phyloP scores from a whole-genome alignment of 106 monocot species.

The Acanthochlamys bracteata region DNA sequence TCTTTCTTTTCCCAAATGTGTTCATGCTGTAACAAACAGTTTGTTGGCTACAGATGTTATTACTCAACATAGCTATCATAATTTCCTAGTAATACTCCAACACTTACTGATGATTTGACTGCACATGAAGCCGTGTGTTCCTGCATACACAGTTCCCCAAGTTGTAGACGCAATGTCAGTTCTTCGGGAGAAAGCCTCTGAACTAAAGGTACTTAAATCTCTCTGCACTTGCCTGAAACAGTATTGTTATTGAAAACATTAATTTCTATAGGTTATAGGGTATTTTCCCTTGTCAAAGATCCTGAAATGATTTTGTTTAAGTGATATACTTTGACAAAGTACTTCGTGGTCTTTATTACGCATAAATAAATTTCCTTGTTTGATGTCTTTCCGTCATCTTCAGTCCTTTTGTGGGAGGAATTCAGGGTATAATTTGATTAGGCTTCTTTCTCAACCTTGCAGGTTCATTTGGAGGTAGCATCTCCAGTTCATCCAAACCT shows the following conservation, averaged over 20 bases:
- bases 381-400: too few relatives aligned
- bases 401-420: too few relatives aligned
- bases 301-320: too few relatives aligned
- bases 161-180: conserved; percentile 61
- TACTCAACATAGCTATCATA: conserved; percentile 11
- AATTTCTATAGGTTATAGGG: too few relatives aligned
- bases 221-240: neutral
- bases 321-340: too few relatives aligned
- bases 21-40: too few relatives aligned
- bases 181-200: conserved; percentile 47
- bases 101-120: conserved; percentile 20
- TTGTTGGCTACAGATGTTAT: too few relatives aligned
- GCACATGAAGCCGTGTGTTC: conserved; percentile 46
- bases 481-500: conserved; percentile 32
- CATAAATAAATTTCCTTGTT: too few relatives aligned
- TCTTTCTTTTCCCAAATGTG: too few relatives aligned
- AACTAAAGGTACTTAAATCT: conserved; percentile 43
- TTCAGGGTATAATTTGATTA: neutral
- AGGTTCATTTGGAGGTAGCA: conserved; percentile 59
- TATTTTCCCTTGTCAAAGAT: too few relatives aligned
- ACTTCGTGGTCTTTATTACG: too few relatives aligned
- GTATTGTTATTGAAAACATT: too few relatives aligned
- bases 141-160: conserved; percentile 66
- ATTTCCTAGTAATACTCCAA: conserved; percentile 32
- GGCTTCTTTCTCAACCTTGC: conserved; percentile 4